These are phyloP conservation scores for Penicillium sp. DNA, from an alignment of 2,329 filamentous ascomycete species.

Conservation along the genomic window DNA sequence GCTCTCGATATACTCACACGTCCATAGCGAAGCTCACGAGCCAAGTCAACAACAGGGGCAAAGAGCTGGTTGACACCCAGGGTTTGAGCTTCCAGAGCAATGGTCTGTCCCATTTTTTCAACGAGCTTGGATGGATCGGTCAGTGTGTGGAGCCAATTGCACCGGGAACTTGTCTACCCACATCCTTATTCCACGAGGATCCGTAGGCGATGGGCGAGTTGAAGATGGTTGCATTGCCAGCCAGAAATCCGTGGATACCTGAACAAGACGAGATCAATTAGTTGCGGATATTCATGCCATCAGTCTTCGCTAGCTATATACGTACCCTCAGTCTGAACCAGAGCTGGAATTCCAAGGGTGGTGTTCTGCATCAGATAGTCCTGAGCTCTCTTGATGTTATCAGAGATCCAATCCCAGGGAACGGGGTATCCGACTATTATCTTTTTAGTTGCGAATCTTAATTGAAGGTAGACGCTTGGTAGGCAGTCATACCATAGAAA, in stretches of 20 bases:
- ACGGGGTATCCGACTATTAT: constrained; percentile 64
- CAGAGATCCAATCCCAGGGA: constrained; percentile 63
- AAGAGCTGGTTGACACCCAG: constrained; percentile 74
- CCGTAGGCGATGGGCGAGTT: constrained; percentile 74
- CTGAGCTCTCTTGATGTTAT: constrained; percentile 66
- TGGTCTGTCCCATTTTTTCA: constrained; percentile 66
- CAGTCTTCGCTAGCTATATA: background rate
- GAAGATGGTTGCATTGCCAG: constrained; percentile 75
- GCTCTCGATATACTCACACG: constrained; percentile 45
- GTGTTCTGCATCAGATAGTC: constrained; percentile 70
- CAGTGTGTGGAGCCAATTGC: background rate
- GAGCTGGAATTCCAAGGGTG: constrained; percentile 69
- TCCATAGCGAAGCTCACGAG: constrained; percentile 70
- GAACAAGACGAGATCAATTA: background rate
- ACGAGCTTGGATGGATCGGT: constrained; percentile 47
- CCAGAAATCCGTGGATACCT: constrained; percentile 69
- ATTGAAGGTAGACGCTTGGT: no score
- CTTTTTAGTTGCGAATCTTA: background rate
- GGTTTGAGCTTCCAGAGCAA: constrained; percentile 66
- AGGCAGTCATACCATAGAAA: constrained; percentile 56
- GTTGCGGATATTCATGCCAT: background rate
- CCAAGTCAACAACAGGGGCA: constrained; percentile 69
- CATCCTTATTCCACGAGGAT: constrained; percentile 68
- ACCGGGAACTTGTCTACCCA: constrained; percentile 16
- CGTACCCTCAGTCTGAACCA: constrained; percentile 70